Evolutionary conservation across 177 flowering plant species (phyloP).

Genomic region (Vitis hybrid): DNA sequence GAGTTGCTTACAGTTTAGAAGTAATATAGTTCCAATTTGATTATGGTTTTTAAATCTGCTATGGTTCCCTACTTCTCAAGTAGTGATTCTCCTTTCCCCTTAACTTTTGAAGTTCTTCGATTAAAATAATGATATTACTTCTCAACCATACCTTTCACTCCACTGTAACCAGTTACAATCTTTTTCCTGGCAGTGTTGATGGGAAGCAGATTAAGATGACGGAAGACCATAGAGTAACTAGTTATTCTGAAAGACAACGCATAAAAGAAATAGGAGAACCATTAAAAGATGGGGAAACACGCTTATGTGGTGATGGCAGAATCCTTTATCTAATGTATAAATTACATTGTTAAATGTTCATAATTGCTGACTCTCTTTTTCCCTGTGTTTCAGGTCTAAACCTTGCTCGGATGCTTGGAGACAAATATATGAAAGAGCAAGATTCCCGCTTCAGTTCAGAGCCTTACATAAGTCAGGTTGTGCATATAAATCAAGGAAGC

Average conservation of each 20-base stretch:
- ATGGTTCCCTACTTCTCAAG: too few relatives aligned
- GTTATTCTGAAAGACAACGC: constrained; percentile 72
- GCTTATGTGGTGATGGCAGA: constrained; percentile 63
- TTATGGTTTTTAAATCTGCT: too few relatives aligned
- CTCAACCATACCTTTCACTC: too few relatives aligned
- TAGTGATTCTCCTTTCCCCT: too few relatives aligned
- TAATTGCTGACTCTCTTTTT: constrained; percentile 9
- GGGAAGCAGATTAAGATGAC: constrained; percentile 80
- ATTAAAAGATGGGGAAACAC: constrained; percentile 83
- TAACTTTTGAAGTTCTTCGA: too few relatives aligned
- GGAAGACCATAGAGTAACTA: constrained; percentile 82
- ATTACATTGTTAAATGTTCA: background rate
- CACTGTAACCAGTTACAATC: background rate
- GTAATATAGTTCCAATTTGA: too few relatives aligned
- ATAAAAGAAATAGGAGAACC: constrained; percentile 65
- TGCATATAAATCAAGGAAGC: constrained; percentile 55
- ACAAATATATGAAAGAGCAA: constrained; percentile 90
- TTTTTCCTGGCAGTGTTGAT: constrained; percentile 50
- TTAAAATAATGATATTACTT: too few relatives aligned
- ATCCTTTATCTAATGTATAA: background rate
- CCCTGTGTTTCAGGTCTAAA: constrained; percentile 60
- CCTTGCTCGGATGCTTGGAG: constrained; percentile 97
- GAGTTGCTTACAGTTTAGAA: too few relatives aligned
- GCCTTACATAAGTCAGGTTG: constrained; percentile 79
- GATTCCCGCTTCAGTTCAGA: constrained; percentile 87